phyloP scores from a whole-genome alignment of 768 basidiomycete genomes.

The Sutorius australiensis region DNA sequence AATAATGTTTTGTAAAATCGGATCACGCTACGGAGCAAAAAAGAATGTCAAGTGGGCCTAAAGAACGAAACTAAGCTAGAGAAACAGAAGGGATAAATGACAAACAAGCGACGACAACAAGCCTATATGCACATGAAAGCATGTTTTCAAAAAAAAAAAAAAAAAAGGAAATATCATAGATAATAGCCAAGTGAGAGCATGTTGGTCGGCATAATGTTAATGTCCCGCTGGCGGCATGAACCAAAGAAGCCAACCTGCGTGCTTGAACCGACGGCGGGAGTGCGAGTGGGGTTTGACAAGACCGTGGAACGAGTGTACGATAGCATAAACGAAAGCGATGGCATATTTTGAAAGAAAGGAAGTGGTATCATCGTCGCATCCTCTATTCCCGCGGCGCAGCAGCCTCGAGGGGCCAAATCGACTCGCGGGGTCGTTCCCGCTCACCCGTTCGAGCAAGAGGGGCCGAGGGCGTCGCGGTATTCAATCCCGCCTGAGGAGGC shows the following conservation, averaged over 20 bases:
- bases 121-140: slow-evolving; percentile 29
- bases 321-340: slow-evolving; percentile 30
- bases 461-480: slow-evolving; percentile 11
- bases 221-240: slow-evolving; percentile 21
- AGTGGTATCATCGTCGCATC: slow-evolving; percentile 13
- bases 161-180: slow-evolving; percentile 28
- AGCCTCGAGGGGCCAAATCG: slow-evolving; percentile 30
- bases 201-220: slow-evolving; percentile 25
- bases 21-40: slow-evolving; percentile 15
- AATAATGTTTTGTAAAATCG: slow-evolving; percentile 14
- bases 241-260: slow-evolving; percentile 12
- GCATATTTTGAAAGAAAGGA: slow-evolving; percentile 15
- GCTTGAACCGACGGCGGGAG: slow-evolving; percentile 2
- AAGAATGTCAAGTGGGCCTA: slow-evolving; percentile 3
- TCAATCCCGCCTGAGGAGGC: slow-evolving; percentile 16
- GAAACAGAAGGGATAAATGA: slow-evolving; percentile 27
- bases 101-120: slow-evolving; percentile 18
- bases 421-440: slow-evolving; percentile 29
- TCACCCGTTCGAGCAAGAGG: slow-evolving; percentile 25
- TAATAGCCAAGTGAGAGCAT: slow-evolving; percentile 26
- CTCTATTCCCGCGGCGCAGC: slow-evolving; percentile 26
- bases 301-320: slow-evolving; percentile 17
- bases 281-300: slow-evolving; percentile 26
- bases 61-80: slow-evolving; percentile 10
- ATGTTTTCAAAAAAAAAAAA: slow-evolving; percentile 13